Percentiles rank a stretch among this genome's conserved stretches.
These are phyloP conservation scores for Sarocladium brachiariae DNA, from an alignment of 2,329 filamentous ascomycete species.

Conservation along the genomic window DNA sequence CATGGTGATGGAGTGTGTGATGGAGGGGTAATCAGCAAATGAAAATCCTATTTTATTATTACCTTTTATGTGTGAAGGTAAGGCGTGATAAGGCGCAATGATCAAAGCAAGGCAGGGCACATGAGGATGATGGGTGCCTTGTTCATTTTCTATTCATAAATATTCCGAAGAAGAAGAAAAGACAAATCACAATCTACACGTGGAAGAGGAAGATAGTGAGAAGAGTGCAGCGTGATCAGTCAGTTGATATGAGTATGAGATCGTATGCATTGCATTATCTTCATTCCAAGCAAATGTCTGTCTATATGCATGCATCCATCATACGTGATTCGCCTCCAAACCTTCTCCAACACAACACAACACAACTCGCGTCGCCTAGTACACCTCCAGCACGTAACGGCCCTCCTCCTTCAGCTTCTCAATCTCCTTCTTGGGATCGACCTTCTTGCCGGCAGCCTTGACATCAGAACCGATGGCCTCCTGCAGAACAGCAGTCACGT, in stretches of 20 bases:
- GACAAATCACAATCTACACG: no score
- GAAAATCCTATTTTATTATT: background rate
- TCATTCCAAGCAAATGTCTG: background rate
- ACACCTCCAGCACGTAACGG: conserved; percentile 94
- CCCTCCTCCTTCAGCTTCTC: conserved; percentile 93
- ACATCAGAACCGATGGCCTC: conserved; percentile 81
- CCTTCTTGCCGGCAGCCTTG: conserved; percentile 65
- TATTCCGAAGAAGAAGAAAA: background rate
- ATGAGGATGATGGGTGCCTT: no score
- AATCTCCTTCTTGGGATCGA: conserved; percentile 84
- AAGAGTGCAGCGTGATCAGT: no score
- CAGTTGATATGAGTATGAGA: no score
- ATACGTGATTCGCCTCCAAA: no score
- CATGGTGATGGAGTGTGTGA: background rate
- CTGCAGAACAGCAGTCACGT: conserved; percentile 88
- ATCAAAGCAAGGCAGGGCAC: no score
- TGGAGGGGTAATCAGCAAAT: no score
- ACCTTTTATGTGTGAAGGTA: no score
- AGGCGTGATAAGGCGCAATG: no score
- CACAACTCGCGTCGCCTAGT: conserved; percentile 45
- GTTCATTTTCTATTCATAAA: background rate
- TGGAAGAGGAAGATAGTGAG: no score
- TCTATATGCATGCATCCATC: background rate
- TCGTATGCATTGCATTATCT: no score
- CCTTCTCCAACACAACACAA: background rate